Base-by-base conservation (phyloP, 1,284 basidiomycete genomes). In the Volvariella volvacea region DNA sequence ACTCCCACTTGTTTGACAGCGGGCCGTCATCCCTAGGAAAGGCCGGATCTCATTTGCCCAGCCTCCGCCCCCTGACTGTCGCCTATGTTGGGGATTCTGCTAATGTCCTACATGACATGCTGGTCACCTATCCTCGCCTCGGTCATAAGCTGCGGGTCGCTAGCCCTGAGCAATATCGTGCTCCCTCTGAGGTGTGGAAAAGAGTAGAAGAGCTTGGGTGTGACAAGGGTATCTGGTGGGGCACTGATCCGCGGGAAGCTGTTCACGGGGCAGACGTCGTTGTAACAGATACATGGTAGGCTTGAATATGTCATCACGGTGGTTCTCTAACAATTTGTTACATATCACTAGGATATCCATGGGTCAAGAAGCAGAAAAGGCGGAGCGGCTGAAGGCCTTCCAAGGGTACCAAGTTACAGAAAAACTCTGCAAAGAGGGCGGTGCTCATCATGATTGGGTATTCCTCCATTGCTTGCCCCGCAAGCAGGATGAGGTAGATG, bases 61-160 rank as follows among this genome's bases (percentile, higher is more conserved):
- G 61, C 1, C 66, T 88, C 15, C 75, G 68, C 0, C 77, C 83
- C 1, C 73, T 96, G 48, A 96, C 92, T 3, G 68, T 96, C 38
- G 87, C 94, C 3, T 99, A 94, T 67, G 80, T 99, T 43, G 96
- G 95, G 4, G 96, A 99, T 68, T 87, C 87, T 25, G 92, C 94
- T 50, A 99, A 99, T 62, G 92, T 99, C 43, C 73, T 96, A 47
- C 92, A 98, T 65, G 95, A 99, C 64, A 94, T 99, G 87, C 81
- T 98, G 30, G 95, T 97, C 45, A 82, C 91, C 4, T 89, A 88
- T 58, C 95, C 95, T 30, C 83, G 96, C 32, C 66, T 99, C 1
- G 96, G 96, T 1, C 92, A 95, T 66, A 69, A 83, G 45, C 63
- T 99, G 36, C 82, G 87, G 43, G 75, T 99, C 22, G 96, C 94